These are phyloP conservation scores for Fragaria vesca DNA, from an alignment of 306 rosid species.

Conservation along the genomic window DNA sequence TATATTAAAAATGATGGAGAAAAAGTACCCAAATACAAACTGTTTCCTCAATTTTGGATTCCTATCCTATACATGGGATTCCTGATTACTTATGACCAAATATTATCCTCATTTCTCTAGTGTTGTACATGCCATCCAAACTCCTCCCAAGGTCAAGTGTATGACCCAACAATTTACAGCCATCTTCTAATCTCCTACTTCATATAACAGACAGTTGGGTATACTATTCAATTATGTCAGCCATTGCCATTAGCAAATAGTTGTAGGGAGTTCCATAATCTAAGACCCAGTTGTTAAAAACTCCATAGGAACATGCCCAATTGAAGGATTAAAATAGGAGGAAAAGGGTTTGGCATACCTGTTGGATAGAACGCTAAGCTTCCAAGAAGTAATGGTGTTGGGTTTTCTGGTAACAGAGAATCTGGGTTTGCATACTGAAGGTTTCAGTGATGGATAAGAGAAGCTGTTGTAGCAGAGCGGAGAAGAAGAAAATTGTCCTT, in stretches of 20 bases:
- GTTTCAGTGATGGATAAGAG: conserved; percentile 24
- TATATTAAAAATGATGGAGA: not conserved
- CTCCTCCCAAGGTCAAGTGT: not conserved
- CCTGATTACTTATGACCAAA: not conserved
- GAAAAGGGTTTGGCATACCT: conserved; percentile 39
- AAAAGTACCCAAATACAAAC: not conserved
- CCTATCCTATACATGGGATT: no score
- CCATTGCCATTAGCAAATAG: not conserved
- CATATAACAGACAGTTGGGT: conserved; percentile 4
- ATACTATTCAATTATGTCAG: not conserved
- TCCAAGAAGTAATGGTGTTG: conserved; percentile 32
- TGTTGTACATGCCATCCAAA: not conserved
- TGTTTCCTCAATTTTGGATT: not conserved
- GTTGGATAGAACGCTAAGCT: conserved; percentile 42
- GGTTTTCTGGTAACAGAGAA: conserved; percentile 44
- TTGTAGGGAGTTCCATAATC: not conserved
- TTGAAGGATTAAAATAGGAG: not conserved
- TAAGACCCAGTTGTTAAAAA: conserved; percentile 11
- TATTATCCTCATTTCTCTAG: not conserved
- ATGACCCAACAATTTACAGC: not conserved
- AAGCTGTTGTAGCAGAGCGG: conserved; percentile 30
- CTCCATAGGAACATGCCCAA: not conserved
- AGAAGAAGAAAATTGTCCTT: conserved; percentile 54
- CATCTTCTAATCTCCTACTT: not conserved
- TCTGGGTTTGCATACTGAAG: conserved; percentile 42